These are phyloP conservation scores for Smittium culicis DNA, from an alignment of 371 early-diverging fungal genomes.

Conservation along the genomic window DNA sequence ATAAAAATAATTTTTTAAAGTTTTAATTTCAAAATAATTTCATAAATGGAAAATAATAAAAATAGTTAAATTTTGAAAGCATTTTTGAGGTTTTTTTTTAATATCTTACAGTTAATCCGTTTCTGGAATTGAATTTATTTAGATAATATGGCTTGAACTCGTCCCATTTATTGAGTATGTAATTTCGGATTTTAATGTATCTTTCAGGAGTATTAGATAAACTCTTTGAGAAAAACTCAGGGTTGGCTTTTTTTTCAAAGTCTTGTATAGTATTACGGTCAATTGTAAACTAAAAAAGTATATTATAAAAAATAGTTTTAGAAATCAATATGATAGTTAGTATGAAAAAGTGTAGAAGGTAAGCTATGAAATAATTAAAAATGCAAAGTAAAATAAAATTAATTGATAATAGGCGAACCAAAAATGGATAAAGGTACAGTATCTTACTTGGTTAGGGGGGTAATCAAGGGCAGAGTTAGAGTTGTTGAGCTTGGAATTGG, in stretches of 20 bases:
- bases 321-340: background rate
- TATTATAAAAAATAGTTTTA: no score
- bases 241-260: constrained; percentile 43
- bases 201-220: constrained; percentile 72
- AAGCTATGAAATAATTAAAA: background rate
- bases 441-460: background rate
- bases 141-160: constrained; percentile 47
- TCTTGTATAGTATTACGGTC: constrained; percentile 35
- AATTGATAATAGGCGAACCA: no score
- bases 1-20: constrained; percentile 11
- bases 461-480: background rate
- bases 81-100: no score
- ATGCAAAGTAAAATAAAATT: no score
- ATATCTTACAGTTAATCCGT: constrained; percentile 39
- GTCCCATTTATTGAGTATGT: constrained; percentile 64
- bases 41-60: background rate
- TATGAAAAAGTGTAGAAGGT: background rate
- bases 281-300: constrained; percentile 23
- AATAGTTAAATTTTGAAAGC: no score
- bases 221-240: constrained; percentile 63
- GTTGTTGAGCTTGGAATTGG: no score
- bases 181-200: constrained; percentile 69
- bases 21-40: background rate
- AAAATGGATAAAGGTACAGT: no score
- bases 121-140: constrained; percentile 55